Base-by-base conservation (phyloP, 2,329 filamentous ascomycete genomes). In the Myriosclerotinia duriaeana region DNA sequence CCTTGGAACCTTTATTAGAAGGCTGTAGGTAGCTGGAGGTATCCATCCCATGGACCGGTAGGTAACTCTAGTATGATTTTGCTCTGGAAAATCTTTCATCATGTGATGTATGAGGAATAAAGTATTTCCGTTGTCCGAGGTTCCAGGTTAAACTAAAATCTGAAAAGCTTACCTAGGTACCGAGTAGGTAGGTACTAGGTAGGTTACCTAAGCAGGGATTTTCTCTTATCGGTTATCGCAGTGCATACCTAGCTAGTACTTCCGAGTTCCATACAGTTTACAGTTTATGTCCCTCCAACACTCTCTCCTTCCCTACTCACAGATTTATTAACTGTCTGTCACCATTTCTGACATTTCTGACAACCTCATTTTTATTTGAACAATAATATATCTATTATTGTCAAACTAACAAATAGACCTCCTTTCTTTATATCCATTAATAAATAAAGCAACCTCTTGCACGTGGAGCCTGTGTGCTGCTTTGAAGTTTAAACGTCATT, bases 31-130 rank as follows among this genome's bases (percentile, higher is more conserved):
- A 34, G 14, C 40, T 44, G 40, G 40, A 14, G 44, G 44, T 46
- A 46, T 20, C 44, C n/a, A n/a, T n/a, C n/a, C n/a, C n/a, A n/a
- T n/a, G n/a, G n/a, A n/a, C n/a, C n/a, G 26, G 26, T 26, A 34
- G 30, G 30, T 34, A 48, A n/a, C 11, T 22, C n/a, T n/a, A n/a
- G n/a, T n/a, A n/a, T n/a, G n/a, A n/a, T 61, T 61, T 61, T 61
- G 14, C 36, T 34, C 58, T 61, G n/a, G 14, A 38, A 26, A 60
- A 50, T 38, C 2, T 0, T 17, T 2, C 4, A 61, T 61, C 58
- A 61, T 40, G 58, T 61, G 58, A 61, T 2, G 1, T 3, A 2
- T 2, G 0, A 5, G 58, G 44, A 61, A 12, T 26, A 61, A 40
- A 20, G 58, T 61, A 38, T 38, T 0, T 7, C 56, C 56, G 56